Evolutionary conservation across 1,284 basidiomycete species (phyloP).

Genomic region (Moesziomyces sp.): DNA sequence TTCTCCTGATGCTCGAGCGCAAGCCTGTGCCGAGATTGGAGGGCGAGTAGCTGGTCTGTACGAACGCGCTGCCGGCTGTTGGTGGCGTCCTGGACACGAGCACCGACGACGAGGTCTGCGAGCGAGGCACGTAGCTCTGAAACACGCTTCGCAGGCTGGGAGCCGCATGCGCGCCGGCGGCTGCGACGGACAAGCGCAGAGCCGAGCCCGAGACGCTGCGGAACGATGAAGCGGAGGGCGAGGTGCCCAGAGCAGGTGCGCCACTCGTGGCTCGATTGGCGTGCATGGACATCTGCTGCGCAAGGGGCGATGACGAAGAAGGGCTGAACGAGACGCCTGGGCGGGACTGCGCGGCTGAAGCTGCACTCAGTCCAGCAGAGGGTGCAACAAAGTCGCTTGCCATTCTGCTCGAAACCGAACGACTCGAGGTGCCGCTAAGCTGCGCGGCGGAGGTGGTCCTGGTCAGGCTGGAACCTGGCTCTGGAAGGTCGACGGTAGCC

Average conservation of each 20-base stretch:
- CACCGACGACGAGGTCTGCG: conserved; percentile 25
- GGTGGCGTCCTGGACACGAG: conserved; percentile 43
- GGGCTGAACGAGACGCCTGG: conserved; percentile 51
- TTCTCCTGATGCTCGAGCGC: conserved; percentile 32
- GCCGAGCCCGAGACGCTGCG: conserved; percentile 31
- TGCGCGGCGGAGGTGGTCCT: conserved; percentile 25
- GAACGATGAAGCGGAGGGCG: conserved; percentile 21
- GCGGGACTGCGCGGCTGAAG: conserved; percentile 21
- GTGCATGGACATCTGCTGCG: conserved; percentile 48
- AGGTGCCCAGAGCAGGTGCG: conserved; percentile 9
- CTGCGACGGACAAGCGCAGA: conserved; percentile 28
- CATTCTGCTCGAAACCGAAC: conserved; percentile 19
- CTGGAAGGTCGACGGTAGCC: conserved; percentile 26
- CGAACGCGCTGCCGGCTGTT: conserved; percentile 15
- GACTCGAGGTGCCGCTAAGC: conserved; percentile 5
- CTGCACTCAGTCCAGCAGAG: conserved; percentile 4
- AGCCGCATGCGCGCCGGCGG: conserved; percentile 11
- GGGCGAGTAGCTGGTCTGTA: conserved; percentile 34
- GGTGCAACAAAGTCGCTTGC: conserved; percentile 19
- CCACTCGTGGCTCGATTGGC: conserved; percentile 6
- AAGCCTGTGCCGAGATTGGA: conserved; percentile 34
- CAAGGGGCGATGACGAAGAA: conserved; percentile 55
- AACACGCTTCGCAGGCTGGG: conserved; percentile 53
- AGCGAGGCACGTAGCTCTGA: conserved; percentile 48
- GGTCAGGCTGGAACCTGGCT: conserved; percentile 9